Evolutionary conservation across 78 protist species (phyloP).

Genomic region (Monosiga brevicollis): DNA sequence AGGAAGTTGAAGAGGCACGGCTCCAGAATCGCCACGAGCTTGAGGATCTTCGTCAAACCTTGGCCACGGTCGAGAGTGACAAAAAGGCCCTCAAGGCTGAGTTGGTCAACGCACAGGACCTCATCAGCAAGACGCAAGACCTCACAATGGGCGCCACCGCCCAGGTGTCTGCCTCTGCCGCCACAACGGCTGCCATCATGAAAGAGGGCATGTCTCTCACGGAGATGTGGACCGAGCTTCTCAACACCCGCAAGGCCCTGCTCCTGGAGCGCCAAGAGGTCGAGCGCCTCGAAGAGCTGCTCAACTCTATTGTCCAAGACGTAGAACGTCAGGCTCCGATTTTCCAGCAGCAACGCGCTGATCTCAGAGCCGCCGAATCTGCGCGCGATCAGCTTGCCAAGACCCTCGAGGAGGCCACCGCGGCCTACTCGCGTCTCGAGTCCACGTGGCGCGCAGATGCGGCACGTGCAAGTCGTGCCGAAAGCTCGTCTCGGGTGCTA

Average conservation of each 20-base stretch:
- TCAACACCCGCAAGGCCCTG: not conserved
- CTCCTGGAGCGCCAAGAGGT: not conserved
- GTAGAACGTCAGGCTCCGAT: slow-evolving; percentile 5
- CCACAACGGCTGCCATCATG: not conserved
- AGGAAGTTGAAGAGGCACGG: not conserved
- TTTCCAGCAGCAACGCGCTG: not conserved
- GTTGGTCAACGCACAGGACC: not conserved
- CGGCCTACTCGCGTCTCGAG: not conserved
- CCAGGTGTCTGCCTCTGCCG: not conserved
- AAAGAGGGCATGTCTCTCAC: not conserved
- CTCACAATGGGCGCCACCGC: not conserved
- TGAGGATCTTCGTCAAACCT: not conserved
- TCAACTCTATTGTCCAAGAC: not conserved
- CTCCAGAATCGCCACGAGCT: not conserved
- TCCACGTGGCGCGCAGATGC: not conserved
- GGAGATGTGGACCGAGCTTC: not conserved
- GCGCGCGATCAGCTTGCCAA: not conserved
- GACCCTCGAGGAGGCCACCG: not conserved
- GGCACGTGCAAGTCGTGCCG: not conserved
- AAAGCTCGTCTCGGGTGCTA: not conserved
- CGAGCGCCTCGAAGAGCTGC: not conserved
- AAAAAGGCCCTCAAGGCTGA: not conserved
- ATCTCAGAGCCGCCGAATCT: not conserved
- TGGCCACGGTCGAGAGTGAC: not conserved
- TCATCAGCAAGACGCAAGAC: not conserved